These are phyloP conservation scores for Penicillium bialowiezense DNA, from an alignment of 495 filamentous ascomycete species.

Conservation along the genomic window DNA sequence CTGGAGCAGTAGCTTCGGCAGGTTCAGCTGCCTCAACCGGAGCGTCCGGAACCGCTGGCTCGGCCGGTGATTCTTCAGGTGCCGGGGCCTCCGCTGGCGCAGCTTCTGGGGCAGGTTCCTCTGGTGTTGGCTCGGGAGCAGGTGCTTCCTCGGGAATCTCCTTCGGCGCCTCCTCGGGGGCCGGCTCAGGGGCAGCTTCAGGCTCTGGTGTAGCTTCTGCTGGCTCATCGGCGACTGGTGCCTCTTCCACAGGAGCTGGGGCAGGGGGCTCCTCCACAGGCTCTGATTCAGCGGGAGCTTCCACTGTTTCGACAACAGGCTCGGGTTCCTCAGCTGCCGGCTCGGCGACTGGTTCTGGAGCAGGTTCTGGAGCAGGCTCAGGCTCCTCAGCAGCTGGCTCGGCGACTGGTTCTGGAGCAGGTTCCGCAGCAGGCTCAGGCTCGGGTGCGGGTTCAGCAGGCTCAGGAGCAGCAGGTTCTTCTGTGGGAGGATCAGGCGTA, in stretches of 20 bases:
- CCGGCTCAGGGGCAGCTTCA: conserved; percentile 2
- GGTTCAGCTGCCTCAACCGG: conserved; percentile 1
- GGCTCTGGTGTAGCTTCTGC: conserved; percentile 9
- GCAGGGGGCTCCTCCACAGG: conserved; percentile 5
- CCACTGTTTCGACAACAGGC: conserved; percentile 3
- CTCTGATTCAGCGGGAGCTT: conserved; percentile 1
- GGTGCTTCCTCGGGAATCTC: conserved; percentile 2
- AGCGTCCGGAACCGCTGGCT: conserved; percentile 1
- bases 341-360: neutral
- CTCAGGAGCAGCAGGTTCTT: neutral
- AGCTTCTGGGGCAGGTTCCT: conserved; percentile 15
- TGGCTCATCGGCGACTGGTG: conserved; percentile 1
- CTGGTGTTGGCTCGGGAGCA: conserved; percentile 4
- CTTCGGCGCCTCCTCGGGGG: conserved; percentile 3
- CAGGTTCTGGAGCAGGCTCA: neutral
- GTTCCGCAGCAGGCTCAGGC: neutral
- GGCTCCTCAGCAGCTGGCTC: neutral
- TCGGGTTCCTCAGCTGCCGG: conserved; percentile 2
- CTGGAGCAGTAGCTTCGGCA: conserved; percentile 1
- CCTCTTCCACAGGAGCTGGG: conserved; percentile 6
- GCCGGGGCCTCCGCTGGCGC: neutral
- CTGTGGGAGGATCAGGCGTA: neutral
- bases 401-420: neutral
- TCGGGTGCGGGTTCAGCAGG: conserved; percentile 6
- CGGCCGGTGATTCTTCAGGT: conserved; percentile 2